Evolutionary conservation across 2,329 filamentous ascomycete species (phyloP).

Genomic region (Zalaria sp.): DNA sequence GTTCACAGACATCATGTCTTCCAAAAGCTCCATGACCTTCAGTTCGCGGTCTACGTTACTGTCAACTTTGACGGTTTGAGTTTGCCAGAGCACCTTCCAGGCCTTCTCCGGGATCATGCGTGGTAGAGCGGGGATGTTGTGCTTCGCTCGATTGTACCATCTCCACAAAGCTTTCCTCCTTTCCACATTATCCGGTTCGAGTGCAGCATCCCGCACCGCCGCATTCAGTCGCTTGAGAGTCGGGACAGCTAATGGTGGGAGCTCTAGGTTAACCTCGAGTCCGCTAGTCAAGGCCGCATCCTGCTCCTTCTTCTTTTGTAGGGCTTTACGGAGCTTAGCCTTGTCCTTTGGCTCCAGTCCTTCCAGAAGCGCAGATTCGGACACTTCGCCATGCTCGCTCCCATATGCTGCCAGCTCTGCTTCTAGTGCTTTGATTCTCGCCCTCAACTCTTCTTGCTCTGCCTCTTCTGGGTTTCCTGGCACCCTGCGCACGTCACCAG

Average conservation of each 20-base stretch:
- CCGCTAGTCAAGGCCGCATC: conserved; percentile 1
- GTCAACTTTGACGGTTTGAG: conserved; percentile 9
- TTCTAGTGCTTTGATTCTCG: conserved; percentile 7
- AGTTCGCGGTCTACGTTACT: conserved; percentile 9
- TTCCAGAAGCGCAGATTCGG: conserved; percentile 6
- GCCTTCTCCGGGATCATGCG: conserved; percentile 12
- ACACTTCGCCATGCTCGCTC: conserved; percentile 3
- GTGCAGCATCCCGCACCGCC: conserved; percentile 2
- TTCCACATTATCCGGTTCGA: neutral
- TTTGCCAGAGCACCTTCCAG: conserved; percentile 21
- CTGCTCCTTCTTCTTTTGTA: conserved; percentile 3
- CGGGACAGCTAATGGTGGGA: conserved; percentile 4
- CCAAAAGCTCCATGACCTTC: conserved; percentile 13
- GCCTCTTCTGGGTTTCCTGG: conserved; percentile 7
- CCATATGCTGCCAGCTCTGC: conserved; percentile 6
- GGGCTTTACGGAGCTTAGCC: conserved; percentile 4
- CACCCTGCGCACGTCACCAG: conserved; percentile 6
- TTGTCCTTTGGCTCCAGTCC: conserved; percentile 5
- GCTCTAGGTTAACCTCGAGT: conserved; percentile 5
- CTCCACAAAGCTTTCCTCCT: conserved; percentile 14
- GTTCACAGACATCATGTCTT: conserved; percentile 14
- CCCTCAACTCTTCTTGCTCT: conserved; percentile 7
- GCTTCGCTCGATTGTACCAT: conserved; percentile 15
- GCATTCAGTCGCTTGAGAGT: conserved; percentile 7
- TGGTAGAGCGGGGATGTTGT: conserved; percentile 9